These are phyloP conservation scores for Hemerocallis citrina DNA, from an alignment of 106 monocot species.

Conservation along the genomic window DNA sequence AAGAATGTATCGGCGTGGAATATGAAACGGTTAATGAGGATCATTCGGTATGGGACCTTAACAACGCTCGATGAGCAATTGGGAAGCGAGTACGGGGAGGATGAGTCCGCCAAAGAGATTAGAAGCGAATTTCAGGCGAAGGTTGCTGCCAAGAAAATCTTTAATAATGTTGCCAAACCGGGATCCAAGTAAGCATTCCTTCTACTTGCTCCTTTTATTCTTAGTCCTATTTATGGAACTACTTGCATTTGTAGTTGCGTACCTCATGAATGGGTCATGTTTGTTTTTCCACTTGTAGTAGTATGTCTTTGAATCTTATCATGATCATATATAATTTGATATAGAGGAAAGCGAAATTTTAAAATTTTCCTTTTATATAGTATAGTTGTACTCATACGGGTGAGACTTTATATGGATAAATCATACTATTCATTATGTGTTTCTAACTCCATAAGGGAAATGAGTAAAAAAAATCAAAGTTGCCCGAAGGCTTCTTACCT, in stretches of 20 bases:
- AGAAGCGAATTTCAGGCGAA: constrained; percentile 71
- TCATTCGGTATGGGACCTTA: constrained; percentile 51
- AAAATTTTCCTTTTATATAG: too few species aligned
- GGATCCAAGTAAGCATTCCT: constrained; percentile 45
- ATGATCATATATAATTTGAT: too few species aligned
- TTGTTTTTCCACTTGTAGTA: neutral
- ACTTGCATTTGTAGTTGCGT: neutral
- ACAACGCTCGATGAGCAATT: constrained; percentile 54
- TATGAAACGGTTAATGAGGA: constrained; percentile 82
- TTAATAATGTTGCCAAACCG: constrained; percentile 62
- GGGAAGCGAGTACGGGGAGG: constrained; percentile 17
- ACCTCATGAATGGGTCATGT: neutral
- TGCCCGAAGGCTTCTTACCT: too few species aligned
- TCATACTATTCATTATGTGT: too few species aligned
- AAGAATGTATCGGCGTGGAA: constrained; percentile 90
- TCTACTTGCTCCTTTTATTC: neutral
- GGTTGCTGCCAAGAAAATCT: constrained; percentile 67
- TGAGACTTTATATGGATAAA: too few species aligned
- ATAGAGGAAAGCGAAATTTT: too few species aligned
- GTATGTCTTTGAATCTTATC: too few species aligned
- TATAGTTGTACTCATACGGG: too few species aligned
- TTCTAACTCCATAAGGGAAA: too few species aligned
- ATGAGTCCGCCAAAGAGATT: constrained; percentile 55
- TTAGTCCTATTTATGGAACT: neutral
- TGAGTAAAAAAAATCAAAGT: too few species aligned